phyloP scores from a whole-genome alignment of 2,329 filamentous ascomycete species.

The Penicillium crustosum region DNA sequence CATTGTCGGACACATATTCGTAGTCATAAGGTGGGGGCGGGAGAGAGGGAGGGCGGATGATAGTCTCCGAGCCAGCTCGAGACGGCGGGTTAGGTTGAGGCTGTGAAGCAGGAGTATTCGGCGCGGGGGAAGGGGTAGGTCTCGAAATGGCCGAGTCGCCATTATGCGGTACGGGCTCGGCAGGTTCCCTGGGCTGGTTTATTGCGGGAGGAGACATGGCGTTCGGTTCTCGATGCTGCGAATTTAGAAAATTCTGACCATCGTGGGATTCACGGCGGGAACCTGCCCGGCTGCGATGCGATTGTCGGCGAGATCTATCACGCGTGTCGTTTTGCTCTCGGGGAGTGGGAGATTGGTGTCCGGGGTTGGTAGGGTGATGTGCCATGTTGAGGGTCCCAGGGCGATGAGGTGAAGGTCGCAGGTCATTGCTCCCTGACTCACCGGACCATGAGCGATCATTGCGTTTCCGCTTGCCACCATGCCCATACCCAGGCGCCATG shows the following conservation, averaged over 20 bases:
- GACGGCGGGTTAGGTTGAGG: constrained; percentile 21
- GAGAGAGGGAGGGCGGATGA: constrained; percentile 19
- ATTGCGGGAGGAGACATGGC: constrained; percentile 35
- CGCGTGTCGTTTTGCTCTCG: constrained; percentile 42
- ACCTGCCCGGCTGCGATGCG: constrained; percentile 38
- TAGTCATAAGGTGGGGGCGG: constrained; percentile 62
- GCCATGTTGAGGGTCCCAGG: constrained; percentile 52
- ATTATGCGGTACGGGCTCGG: constrained; percentile 34
- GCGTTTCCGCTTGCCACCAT: constrained; percentile 57
- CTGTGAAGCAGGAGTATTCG: constrained; percentile 20
- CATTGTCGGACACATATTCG: constrained; percentile 70
- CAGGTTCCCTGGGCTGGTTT: constrained; percentile 28
- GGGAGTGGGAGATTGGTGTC: constrained; percentile 35
- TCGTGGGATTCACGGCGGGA: constrained; percentile 39
- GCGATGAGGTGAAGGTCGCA: constrained; percentile 49
- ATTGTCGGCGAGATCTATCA: constrained; percentile 39
- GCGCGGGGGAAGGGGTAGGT: constrained; percentile 24
- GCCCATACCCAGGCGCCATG: constrained; percentile 53
- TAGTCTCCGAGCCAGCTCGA: constrained; percentile 21
- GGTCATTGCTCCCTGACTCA: constrained; percentile 41
- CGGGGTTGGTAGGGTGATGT: constrained; percentile 46
- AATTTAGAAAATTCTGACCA: constrained; percentile 34
- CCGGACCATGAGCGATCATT: constrained; percentile 46
- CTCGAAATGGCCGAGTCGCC: constrained; percentile 20
- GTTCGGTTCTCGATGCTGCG: constrained; percentile 24